Base-by-base conservation (phyloP, 2,329 filamentous ascomycete genomes). In the Colletotrichum sansevieriae region DNA sequence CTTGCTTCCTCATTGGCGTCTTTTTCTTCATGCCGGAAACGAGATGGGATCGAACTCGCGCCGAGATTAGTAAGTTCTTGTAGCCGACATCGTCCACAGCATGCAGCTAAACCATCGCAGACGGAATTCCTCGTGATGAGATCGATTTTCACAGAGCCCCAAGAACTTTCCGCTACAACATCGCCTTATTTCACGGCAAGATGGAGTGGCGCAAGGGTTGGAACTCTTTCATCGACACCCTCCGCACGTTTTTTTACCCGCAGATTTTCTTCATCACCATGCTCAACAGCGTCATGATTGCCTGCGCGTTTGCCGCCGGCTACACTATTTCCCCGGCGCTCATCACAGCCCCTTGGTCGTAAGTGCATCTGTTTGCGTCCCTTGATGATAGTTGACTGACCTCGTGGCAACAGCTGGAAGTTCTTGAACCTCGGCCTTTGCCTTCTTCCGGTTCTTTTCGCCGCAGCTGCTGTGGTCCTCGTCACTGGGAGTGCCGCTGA, bases 11-110 rank as follows among this genome's bases (percentile, higher is more conserved):
- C 5, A 69, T 80, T 6, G 58, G 71, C 0, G 65, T 80, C 8
- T 71, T 79, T 18, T 54, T 72, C 4, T 74, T 77, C 18, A 70
- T 81, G 13, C 79, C 79, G 0, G 79, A 81, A 72, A 80, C 79
- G 0, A 72, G 76, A 3, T 78, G 75, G 74, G 71, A 71, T 0
- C 74, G 79, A 10, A 74, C 76, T 0, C 70, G 66, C 8, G 73
- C 75, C 2, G 75, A 78, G 61, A 73, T 79, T 10, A 75, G 77
- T 71, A 63, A 46, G 35, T 29, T 1, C 0, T 8, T 13, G 15
- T 12, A 1, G 6, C 11, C 3, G 29, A 29, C 7, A 8, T 29
- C 7, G 29, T 29, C 2, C 4, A 4, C 8, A 4, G 8, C 3
- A 29, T 9, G 29, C 29, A 8, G 29, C 29, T 29, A 52, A 52